Percentiles rank a stretch among this genome's conserved stretches.
These are phyloP conservation scores for Phylloboletellus chloephorus DNA, from an alignment of 1,284 basidiomycete genomes.

Conservation along the genomic window DNA sequence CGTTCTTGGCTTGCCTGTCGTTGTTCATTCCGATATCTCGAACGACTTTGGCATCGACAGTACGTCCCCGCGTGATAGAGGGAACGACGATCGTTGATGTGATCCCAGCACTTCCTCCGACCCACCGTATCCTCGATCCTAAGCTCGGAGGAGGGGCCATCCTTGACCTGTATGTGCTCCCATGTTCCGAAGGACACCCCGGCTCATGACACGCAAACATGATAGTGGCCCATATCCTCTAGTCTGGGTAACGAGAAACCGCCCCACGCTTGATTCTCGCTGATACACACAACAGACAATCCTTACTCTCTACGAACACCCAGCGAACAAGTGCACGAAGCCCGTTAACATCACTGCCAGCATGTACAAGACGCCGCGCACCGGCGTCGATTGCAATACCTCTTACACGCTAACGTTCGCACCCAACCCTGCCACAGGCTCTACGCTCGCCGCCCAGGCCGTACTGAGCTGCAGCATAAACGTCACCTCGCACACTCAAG, in stretches of 20 bases:
- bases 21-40: constrained; percentile 64
- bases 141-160: constrained; percentile 74
- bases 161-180: constrained; percentile 58
- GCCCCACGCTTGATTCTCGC: neutral
- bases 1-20: constrained; percentile 50
- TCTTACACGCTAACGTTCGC: constrained; percentile 66
- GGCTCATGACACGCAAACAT: neutral
- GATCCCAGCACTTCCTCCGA: constrained; percentile 47
- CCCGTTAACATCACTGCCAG: constrained; percentile 52
- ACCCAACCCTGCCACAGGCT: constrained; percentile 19
- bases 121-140: constrained; percentile 73
- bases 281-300: constrained; percentile 45
- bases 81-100: neutral
- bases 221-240: constrained; percentile 71
- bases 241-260: constrained; percentile 53
- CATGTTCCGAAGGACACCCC: neutral
- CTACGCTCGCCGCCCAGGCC: constrained; percentile 51
- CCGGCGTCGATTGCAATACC: constrained; percentile 70
- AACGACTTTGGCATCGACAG: constrained; percentile 63
- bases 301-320: constrained; percentile 66
- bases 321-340: constrained; percentile 48
- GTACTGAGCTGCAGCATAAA: constrained; percentile 57
- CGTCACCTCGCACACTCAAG: constrained; percentile 38
- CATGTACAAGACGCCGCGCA: constrained; percentile 62
- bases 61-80: constrained; percentile 33